These are phyloP conservation scores for Torulaspora microellipsoides DNA, from an alignment of 805 yeast species.

Conservation along the genomic window DNA sequence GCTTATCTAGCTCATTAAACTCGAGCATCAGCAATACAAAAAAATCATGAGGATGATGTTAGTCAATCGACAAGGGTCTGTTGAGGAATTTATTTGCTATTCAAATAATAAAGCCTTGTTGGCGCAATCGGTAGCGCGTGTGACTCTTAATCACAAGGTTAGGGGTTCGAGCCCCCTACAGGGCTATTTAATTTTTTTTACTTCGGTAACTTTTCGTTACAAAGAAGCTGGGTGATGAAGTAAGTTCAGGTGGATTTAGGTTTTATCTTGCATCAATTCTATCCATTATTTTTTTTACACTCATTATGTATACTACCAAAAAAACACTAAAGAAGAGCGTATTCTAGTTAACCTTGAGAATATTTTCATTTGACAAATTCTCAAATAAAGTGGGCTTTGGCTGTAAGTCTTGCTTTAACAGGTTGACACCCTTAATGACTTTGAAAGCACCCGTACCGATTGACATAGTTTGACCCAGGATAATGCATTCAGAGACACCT, in stretches of 20 bases:
- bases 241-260: too few relatives aligned
- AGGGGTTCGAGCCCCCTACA: conserved; percentile 37
- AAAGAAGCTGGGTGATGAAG: background rate
- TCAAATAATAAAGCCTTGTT: conserved; percentile 24
- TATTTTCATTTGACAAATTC: conserved; percentile 31
- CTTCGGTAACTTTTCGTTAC: background rate
- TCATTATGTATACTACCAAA: too few relatives aligned
- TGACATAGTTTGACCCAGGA: conserved; percentile 95
- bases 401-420: conserved; percentile 41
- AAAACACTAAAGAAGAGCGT: too few relatives aligned
- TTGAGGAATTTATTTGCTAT: too few relatives aligned
- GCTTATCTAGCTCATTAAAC: too few relatives aligned
- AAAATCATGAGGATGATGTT: background rate
- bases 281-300: background rate
- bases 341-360: conserved; percentile 9
- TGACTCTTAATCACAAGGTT: conserved; percentile 35
- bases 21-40: too few relatives aligned
- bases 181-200: conserved; percentile 22
- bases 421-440: conserved; percentile 57
- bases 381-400: conserved; percentile 47
- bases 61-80: background rate
- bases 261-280: background rate
- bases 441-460: conserved; percentile 97
- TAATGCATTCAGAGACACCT: conserved; percentile 97
- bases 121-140: conserved; percentile 37